These are phyloP conservation scores for Haplosporangium sp. DNA, from an alignment of 371 early-diverging fungal species.

Conservation along the genomic window DNA sequence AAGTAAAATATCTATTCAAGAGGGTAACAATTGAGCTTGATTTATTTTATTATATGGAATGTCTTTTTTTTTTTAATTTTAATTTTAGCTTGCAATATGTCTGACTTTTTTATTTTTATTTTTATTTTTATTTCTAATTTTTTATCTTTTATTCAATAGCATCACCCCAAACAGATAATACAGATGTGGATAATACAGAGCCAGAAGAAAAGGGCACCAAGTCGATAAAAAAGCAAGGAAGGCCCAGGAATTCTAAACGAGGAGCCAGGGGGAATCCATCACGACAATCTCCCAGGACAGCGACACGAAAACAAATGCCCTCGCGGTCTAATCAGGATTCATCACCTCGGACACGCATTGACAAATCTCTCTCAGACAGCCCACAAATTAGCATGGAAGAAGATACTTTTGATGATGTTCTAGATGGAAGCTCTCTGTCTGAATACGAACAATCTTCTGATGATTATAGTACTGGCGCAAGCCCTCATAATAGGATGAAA, in stretches of 20 bases:
- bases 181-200: not conserved
- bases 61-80: no score
- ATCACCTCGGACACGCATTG: not conserved
- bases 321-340: not conserved
- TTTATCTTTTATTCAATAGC: no score
- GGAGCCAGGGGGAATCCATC: not conserved
- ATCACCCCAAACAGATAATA: no score
- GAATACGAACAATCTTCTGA: not conserved
- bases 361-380: not conserved
- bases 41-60: no score
- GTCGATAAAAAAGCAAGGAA: not conserved
- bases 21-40: not conserved
- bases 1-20: not conserved
- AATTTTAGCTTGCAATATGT: no score
- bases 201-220: not conserved
- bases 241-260: not conserved
- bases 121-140: no score
- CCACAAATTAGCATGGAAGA: not conserved
- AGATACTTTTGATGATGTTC: not conserved
- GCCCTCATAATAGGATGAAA: not conserved
- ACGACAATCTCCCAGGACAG: not conserved
- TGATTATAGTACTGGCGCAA: not conserved
- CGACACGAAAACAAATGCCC: not conserved
- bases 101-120: no score
- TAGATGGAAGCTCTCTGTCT: slow-evolving; percentile 2